Conservation (phyloP, 1,139 yeast species). For the Debaryomycetaceae sp. region DNA sequence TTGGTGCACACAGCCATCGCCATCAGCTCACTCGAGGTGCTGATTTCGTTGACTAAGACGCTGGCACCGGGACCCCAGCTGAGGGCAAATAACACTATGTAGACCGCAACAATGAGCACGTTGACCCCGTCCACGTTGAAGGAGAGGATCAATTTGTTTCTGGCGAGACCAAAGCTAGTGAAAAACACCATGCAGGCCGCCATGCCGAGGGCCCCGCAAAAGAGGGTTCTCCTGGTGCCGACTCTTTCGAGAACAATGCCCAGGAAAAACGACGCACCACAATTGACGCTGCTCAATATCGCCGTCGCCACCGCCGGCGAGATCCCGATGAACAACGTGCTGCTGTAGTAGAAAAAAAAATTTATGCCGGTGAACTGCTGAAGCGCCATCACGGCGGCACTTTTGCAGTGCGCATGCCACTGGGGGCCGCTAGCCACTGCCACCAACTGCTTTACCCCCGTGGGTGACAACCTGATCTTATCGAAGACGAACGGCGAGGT, state of each 20-base stretch:
- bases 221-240: constrained; percentile 9
- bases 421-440: too few relatives aligned
- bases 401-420: too few relatives aligned
- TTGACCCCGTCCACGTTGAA: constrained; percentile 4
- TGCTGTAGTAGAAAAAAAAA: constrained; percentile 30
- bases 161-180: constrained; percentile 11
- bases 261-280: constrained; percentile 5
- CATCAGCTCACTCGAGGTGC: constrained; percentile 19
- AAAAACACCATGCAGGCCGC: constrained; percentile 13
- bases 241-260: constrained; percentile 11
- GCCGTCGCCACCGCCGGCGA: constrained; percentile 4
- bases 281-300: constrained; percentile 4
- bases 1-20: constrained; percentile 20
- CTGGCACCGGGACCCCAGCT: constrained; percentile 36
- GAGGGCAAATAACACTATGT: constrained; percentile 22
- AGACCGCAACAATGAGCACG: constrained; percentile 13
- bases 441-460: too few relatives aligned
- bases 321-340: constrained; percentile 15
- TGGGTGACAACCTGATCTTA: too few relatives aligned
- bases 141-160: background rate
- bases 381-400: constrained; percentile 22
- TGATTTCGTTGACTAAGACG: constrained; percentile 20
- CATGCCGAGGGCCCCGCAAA: constrained; percentile 14
- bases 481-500: too few relatives aligned
- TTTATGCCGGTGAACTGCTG: constrained; percentile 36